Evolutionary conservation across 129 eudicot genomes (phyloP).

Genomic region (Kitagawia praeruptora): DNA sequence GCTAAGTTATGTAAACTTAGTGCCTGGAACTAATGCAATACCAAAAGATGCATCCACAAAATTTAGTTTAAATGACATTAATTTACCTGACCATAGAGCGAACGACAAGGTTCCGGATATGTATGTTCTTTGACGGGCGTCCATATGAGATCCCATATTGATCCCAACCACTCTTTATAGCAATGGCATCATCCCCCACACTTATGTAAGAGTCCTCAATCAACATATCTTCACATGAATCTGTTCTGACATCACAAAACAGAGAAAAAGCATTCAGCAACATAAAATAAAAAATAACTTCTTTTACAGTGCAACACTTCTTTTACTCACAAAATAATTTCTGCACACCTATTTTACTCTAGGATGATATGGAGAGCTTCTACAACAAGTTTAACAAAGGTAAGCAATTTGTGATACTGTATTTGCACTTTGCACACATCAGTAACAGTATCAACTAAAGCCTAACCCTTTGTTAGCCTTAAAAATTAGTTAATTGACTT

Average conservation of each 20-base stretch:
- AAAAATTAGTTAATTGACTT: background rate
- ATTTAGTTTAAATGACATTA: background rate
- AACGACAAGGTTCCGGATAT: constrained; percentile 77
- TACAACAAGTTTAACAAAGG: background rate
- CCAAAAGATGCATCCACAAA: background rate
- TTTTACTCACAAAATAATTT: background rate
- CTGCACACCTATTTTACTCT: too few relatives aligned
- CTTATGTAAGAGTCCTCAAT: constrained; percentile 93
- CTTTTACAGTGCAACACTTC: background rate
- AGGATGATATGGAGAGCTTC: background rate
- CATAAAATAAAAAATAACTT: background rate
- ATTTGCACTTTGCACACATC: background rate
- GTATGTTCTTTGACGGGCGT: constrained; percentile 76
- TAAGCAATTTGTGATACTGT: background rate
- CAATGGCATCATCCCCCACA: constrained; percentile 92
- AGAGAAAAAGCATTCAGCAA: background rate
- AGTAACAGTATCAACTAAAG: background rate
- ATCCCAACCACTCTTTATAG: constrained; percentile 99
- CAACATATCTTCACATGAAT: constrained; percentile 92
- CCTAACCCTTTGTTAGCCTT: background rate
- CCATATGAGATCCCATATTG: constrained; percentile 85
- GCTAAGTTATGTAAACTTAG: background rate
- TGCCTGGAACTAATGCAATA: background rate
- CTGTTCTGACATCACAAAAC: constrained; percentile 33
- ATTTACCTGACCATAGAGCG: constrained; percentile 90